Evolutionary conservation across 2,329 filamentous ascomycete species (phyloP).

Genomic region (Xylariaceae sp.): DNA sequence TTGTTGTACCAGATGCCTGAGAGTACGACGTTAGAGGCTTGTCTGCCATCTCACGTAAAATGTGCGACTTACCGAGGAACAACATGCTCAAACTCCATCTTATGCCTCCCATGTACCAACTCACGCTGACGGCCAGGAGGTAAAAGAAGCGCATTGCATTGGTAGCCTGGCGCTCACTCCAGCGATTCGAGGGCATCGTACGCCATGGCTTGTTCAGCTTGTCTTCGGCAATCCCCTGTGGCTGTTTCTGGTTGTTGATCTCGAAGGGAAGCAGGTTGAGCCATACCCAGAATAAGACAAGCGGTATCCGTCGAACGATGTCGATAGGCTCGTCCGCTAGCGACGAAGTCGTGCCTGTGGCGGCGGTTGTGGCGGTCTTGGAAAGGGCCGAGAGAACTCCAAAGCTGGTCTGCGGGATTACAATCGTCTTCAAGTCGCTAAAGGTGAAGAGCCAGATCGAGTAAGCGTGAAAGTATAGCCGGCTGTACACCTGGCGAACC

Average conservation of each 20-base stretch:
- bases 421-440: conserved; percentile 28
- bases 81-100: not conserved
- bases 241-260: conserved; percentile 27
- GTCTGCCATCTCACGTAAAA: no score
- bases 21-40: no score
- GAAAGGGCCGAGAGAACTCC: conserved; percentile 26
- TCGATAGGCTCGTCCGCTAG: not conserved
- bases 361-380: not conserved
- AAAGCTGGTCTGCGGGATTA: conserved; percentile 26
- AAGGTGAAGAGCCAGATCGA: conserved; percentile 24
- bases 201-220: conserved; percentile 31
- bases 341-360: no score
- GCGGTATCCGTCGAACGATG: not conserved
- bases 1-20: conserved; percentile 2
- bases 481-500: not conserved
- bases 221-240: conserved; percentile 25
- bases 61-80: conserved; percentile 8
- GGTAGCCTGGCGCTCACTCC: conserved; percentile 14
- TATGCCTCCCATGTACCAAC: conserved; percentile 1
- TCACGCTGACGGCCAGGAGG: not conserved
- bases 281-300: conserved; percentile 21
- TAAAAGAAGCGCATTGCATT: conserved; percentile 7
- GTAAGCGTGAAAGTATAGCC: conserved; percentile 2
- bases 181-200: conserved; percentile 23
- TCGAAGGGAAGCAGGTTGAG: conserved; percentile 25